phyloP scores from a whole-genome alignment of 495 filamentous ascomycete species.

The Daldinia loculata region DNA sequence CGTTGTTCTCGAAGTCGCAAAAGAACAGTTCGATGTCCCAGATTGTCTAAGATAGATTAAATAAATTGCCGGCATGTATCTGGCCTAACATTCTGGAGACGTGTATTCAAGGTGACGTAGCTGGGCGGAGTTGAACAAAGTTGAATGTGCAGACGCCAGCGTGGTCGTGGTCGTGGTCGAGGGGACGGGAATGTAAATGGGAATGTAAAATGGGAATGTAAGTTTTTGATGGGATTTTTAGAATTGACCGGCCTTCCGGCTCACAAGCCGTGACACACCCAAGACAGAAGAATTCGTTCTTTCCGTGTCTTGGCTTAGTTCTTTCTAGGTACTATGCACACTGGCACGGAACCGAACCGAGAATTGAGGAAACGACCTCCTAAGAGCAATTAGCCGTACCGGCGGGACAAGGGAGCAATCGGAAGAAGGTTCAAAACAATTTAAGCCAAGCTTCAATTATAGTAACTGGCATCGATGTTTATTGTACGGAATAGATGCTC shows the following conservation, averaged over 20 bases:
- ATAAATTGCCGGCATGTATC: conserved; percentile 11
- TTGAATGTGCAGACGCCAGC: conserved; percentile 16
- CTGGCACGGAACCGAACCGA: conserved; percentile 36
- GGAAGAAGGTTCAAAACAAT: conserved; percentile 19
- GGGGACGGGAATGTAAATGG: conserved; percentile 25
- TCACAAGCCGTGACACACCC: conserved; percentile 31
- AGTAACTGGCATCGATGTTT: conserved; percentile 14
- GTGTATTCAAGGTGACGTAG: neutral
- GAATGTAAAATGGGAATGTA: conserved; percentile 33
- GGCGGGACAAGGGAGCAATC: conserved; percentile 17
- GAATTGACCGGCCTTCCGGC: conserved; percentile 44
- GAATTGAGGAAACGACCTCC: conserved; percentile 12
- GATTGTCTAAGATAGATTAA: conserved; percentile 18
- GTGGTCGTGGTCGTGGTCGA: conserved; percentile 4
- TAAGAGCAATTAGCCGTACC: conserved; percentile 20
- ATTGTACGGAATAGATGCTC: conserved; percentile 5
- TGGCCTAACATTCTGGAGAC: conserved; percentile 1
- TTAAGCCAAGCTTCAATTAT: neutral
- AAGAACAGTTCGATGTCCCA: conserved; percentile 41
- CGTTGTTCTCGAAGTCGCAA: conserved; percentile 50
- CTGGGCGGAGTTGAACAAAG: neutral
- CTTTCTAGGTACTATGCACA: conserved; percentile 27
- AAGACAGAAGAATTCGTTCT: conserved; percentile 25
- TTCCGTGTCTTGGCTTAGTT: conserved; percentile 39
- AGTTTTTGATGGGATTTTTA: conserved; percentile 33